Percentiles rank a stretch among this genome's conserved stretches.
Conservation (phyloP, 208 protist species). For the Crithidia brevicula region DNA sequence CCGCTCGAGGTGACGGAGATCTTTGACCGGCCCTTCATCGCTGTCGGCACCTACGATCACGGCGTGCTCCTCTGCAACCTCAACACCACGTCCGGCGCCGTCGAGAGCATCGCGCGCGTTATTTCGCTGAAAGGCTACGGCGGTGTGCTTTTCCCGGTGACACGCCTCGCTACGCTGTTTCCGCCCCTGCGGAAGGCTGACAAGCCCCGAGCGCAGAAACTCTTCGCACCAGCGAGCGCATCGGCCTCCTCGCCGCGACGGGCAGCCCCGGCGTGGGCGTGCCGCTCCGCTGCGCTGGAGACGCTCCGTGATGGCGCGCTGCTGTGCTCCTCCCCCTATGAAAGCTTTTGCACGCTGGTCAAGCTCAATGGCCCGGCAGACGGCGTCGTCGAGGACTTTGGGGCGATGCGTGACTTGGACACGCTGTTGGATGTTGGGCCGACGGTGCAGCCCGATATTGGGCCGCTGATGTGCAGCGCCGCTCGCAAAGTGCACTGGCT, state of each 20-base stretch:
- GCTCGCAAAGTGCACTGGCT: slow-evolving; percentile 16
- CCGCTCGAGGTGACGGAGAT: slow-evolving; percentile 77
- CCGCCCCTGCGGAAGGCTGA: slow-evolving; percentile 10
- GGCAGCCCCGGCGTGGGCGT: slow-evolving; percentile 14
- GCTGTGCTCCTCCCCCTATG: slow-evolving; percentile 59
- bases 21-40: slow-evolving; percentile 49
- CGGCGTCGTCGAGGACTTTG: slow-evolving; percentile 34
- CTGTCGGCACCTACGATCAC: slow-evolving; percentile 72
- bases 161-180: slow-evolving; percentile 51
- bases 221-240: too few relatives aligned
- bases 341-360: slow-evolving; percentile 34
- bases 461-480: slow-evolving; percentile 22
- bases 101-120: slow-evolving; percentile 37
- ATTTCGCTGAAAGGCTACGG: slow-evolving; percentile 43
- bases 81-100: slow-evolving; percentile 25
- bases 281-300: slow-evolving; percentile 26
- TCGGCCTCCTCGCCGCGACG: not conserved
- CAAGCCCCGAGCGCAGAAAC: too few relatives aligned
- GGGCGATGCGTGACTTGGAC: slow-evolving; percentile 7
- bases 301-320: slow-evolving; percentile 42
- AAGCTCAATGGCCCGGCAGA: slow-evolving; percentile 39
- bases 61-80: slow-evolving; percentile 68
- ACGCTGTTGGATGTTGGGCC: slow-evolving; percentile 23
- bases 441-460: slow-evolving; percentile 9
- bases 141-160: slow-evolving; percentile 63